phyloP scores from a whole-genome alignment of 23 red algal genomes.

The Chondrus crispus region DNA sequence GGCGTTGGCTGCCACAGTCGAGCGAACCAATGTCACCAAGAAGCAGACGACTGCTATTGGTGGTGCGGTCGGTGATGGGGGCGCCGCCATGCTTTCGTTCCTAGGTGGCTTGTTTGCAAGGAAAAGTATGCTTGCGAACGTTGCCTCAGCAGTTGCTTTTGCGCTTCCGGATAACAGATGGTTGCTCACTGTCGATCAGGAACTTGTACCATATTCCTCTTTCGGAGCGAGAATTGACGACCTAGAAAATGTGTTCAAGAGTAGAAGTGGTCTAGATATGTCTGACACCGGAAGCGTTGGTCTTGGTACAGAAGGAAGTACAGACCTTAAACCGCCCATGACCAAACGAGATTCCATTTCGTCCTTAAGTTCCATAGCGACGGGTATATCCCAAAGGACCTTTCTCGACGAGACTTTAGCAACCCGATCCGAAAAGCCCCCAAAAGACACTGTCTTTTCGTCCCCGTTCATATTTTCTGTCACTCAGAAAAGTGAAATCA shows the following conservation, averaged over 20 bases:
- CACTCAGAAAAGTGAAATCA: conserved; percentile 24
- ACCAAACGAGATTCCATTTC: conserved; percentile 12
- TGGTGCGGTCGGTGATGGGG: background rate
- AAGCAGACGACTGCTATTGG: background rate
- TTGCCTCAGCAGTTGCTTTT: conserved; percentile 8
- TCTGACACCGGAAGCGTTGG: conserved; percentile 6
- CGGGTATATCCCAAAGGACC: conserved; percentile 37
- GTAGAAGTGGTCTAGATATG: conserved; percentile 40
- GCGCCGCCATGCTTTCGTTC: conserved; percentile 38
- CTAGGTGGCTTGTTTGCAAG: conserved; percentile 39
- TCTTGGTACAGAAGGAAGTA: background rate
- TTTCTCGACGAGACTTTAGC: conserved; percentile 27
- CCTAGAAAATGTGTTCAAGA: conserved; percentile 67
- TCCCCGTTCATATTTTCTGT: conserved; percentile 52
- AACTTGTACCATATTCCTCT: conserved; percentile 55
- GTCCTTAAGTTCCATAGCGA: conserved; percentile 36
- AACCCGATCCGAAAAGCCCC: conserved; percentile 29
- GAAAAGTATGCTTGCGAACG: background rate
- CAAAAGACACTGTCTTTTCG: conserved; percentile 31
- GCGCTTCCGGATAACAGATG: conserved; percentile 48
- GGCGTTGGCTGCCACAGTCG: conserved; percentile 50
- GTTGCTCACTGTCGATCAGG: conserved; percentile 58
- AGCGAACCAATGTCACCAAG: background rate
- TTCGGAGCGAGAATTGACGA: conserved; percentile 57
- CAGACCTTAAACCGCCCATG: background rate